phyloP scores from a whole-genome alignment of 1,284 basidiomycete genomes.

The Ceratobasidium sp. region DNA sequence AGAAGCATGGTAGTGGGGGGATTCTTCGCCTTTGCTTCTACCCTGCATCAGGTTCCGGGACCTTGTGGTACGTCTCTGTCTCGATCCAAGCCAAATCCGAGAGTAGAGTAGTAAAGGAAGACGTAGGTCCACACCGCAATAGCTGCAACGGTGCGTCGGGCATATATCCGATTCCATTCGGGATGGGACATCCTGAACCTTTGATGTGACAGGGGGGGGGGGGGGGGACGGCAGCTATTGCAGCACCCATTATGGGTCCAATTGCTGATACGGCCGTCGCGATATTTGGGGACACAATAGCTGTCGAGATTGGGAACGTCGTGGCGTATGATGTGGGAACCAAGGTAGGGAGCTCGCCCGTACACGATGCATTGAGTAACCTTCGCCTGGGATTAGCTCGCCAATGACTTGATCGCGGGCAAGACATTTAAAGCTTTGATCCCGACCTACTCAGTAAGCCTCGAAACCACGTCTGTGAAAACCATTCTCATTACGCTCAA shows the following conservation, averaged over 20 bases:
- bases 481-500: conserved; percentile 64
- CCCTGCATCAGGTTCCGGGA: conserved; percentile 70
- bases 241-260: conserved; percentile 59
- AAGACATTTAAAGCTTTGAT: conserved; percentile 58
- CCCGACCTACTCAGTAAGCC: conserved; percentile 58
- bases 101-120: not conserved
- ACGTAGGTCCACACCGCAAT: conserved; percentile 59
- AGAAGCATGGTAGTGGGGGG: conserved; percentile 58
- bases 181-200: not conserved
- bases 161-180: conserved; percentile 29
- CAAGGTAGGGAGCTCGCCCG: conserved; percentile 46
- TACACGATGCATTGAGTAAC: not conserved
- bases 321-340: conserved; percentile 52
- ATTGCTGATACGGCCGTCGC: conserved; percentile 38
- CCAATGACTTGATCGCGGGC: conserved; percentile 62
- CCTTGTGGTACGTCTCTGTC: conserved; percentile 51
- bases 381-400: conserved; percentile 44
- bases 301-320: conserved; percentile 40
- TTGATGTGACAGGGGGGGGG: conserved; percentile 58
- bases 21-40: conserved; percentile 66
- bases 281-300: conserved; percentile 38
- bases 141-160: conserved; percentile 59
- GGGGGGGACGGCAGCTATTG: conserved; percentile 66
- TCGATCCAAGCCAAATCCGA: not conserved
- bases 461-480: conserved; percentile 67